phyloP scores from a whole-genome alignment of 257 asterid species.

The Gentiana macrophylla region DNA sequence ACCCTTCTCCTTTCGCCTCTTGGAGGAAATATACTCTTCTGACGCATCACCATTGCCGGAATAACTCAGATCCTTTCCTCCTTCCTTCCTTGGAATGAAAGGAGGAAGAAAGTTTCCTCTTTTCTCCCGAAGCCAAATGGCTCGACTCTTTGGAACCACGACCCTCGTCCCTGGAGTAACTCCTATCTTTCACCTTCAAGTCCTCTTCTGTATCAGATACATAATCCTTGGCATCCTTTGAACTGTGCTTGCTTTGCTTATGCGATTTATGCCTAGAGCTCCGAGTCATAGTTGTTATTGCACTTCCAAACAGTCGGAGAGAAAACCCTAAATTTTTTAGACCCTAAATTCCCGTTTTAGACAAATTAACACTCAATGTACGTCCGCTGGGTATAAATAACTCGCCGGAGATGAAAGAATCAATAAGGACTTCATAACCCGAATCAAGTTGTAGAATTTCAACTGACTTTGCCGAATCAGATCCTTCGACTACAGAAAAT shows the following conservation, averaged over 20 bases:
- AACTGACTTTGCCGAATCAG: conserved; percentile 33
- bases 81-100: conserved; percentile 23
- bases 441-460: conserved; percentile 19
- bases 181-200: conserved; percentile 54
- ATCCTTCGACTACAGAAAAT: conserved; percentile 38
- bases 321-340: conserved; percentile 19
- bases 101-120: conserved; percentile 65
- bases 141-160: conserved; percentile 35
- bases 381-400: no score
- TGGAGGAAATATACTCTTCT: conserved; percentile 65
- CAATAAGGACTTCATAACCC: conserved; percentile 17
- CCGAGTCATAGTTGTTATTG: conserved; percentile 54
- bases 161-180: conserved; percentile 47
- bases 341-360: conserved; percentile 40
- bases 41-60: neutral
- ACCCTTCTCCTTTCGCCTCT: conserved; percentile 68
- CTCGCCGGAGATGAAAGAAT: neutral
- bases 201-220: conserved; percentile 83
- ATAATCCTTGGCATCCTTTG: conserved; percentile 35
- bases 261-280: conserved; percentile 92
- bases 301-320: conserved; percentile 11
- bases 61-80: conserved; percentile 42
- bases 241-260: conserved; percentile 79
- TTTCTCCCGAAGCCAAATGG: conserved; percentile 25
- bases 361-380: conserved; percentile 6